Conservation (phyloP, 2,329 filamentous ascomycete species). For the Scopulariopsis brevicaulis region DNA sequence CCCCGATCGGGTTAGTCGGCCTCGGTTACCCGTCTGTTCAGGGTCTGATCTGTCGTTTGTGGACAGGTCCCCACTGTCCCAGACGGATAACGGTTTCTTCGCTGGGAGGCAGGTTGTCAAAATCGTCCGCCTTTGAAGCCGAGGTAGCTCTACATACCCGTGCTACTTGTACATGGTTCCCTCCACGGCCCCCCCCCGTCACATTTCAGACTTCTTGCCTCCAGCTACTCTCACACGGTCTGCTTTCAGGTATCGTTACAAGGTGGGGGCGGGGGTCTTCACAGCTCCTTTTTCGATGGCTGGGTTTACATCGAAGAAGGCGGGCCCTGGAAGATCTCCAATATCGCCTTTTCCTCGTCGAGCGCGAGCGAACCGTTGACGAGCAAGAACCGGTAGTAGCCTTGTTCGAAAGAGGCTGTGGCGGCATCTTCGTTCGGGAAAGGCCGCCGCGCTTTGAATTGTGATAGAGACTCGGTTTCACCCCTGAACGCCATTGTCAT, state of each 20-base stretch:
- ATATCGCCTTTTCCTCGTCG: not conserved
- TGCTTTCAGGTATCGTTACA: no score
- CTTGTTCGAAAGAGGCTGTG: not conserved
- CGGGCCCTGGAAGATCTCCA: not conserved
- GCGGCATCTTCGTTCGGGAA: not conserved
- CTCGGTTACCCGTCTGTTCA: not conserved
- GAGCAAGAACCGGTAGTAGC: not conserved
- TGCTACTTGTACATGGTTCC: no score
- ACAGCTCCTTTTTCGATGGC: not conserved
- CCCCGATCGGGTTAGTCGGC: not conserved
- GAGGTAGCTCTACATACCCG: no score
- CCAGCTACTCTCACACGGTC: no score
- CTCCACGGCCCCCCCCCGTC: no score
- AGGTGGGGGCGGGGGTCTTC: not conserved
- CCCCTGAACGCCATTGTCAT: not conserved
- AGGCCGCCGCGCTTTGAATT: no score
- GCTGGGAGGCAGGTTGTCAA: no score
- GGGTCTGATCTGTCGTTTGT: not conserved
- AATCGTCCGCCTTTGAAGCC: no score
- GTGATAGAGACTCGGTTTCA: not conserved
- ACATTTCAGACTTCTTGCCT: no score
- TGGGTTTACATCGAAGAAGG: not conserved
- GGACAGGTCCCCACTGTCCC: not conserved
- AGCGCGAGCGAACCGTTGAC: not conserved
- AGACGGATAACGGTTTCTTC: not conserved